Evolutionary conservation across 169 alveolate genomes (phyloP).

Genomic region (Plasmodium berghei): DNA sequence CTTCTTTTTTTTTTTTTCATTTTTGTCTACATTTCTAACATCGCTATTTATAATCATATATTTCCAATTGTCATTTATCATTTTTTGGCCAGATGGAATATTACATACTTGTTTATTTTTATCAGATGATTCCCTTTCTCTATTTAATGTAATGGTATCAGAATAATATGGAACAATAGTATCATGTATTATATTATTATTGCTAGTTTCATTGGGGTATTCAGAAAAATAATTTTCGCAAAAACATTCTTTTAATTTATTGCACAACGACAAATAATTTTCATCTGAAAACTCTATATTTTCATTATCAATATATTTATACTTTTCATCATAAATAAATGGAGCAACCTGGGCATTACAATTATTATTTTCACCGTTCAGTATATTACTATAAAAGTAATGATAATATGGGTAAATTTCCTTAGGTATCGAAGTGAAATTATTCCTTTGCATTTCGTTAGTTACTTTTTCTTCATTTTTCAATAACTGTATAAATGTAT

Average conservation of each 20-base stretch:
- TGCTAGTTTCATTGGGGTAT: neutral
- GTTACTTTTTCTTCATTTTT: slow-evolving; percentile 15
- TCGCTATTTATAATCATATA: neutral
- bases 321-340: slow-evolving; percentile 8
- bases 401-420: slow-evolving; percentile 66
- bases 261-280: slow-evolving; percentile 22
- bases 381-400: slow-evolving; percentile 57
- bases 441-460: slow-evolving; percentile 6
- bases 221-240: slow-evolving; percentile 19
- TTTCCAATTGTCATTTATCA: neutral
- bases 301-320: neutral
- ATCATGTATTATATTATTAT: neutral
- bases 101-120: neutral
- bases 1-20: slow-evolving; percentile 13
- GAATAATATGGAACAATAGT: neutral
- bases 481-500: slow-evolving; percentile 22
- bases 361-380: neutral
- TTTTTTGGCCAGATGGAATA: neutral
- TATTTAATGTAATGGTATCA: neutral
- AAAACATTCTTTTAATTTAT: slow-evolving; percentile 21
- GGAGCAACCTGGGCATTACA: neutral
- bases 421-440: slow-evolving; percentile 17
- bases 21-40: neutral
- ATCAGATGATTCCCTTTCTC: neutral
- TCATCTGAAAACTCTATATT: slow-evolving; percentile 1